A percentile compares a stretch with the other conserved stretches of the same genome.
These are phyloP conservation scores for Udeniomyces megalosporus DNA, from an alignment of 768 basidiomycete genomes.

Conservation along the genomic window DNA sequence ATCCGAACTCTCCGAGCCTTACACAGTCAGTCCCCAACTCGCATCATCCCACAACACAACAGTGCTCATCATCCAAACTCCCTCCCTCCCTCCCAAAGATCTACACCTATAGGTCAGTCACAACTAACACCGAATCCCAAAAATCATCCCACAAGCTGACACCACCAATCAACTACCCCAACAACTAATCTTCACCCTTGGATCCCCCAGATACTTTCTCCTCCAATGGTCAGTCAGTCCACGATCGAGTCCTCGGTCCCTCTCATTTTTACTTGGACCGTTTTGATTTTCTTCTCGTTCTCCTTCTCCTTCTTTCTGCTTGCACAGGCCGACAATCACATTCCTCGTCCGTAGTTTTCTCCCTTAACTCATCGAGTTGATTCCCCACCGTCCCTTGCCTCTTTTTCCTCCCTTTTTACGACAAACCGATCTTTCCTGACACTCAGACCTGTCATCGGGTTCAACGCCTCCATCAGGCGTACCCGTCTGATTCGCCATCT, in stretches of 20 bases:
- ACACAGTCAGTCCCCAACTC: constrained; percentile 5
- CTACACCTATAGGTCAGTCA: constrained; percentile 13
- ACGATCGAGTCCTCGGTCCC: too few relatives aligned
- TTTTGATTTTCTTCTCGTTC: background rate
- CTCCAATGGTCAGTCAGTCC: constrained; percentile 87
- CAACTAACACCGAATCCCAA: background rate
- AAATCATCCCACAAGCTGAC: background rate
- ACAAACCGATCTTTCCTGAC: too few relatives aligned
- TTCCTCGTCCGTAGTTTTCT: constrained; percentile 29
- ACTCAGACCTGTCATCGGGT: too few relatives aligned
- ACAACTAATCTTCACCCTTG: too few relatives aligned
- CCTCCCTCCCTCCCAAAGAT: background rate
- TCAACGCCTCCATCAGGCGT: too few relatives aligned
- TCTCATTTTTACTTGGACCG: background rate
- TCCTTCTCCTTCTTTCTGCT: background rate
- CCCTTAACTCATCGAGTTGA: constrained; percentile 10
- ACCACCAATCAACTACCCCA: background rate
- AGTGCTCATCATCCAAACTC: too few relatives aligned
- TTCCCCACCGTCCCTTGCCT: background rate
- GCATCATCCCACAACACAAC: background rate
- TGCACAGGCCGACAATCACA: constrained; percentile 4
- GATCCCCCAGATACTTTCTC: constrained; percentile 50
- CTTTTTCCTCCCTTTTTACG: background rate
- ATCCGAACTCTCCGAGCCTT: constrained; percentile 13
- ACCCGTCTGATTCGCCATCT: constrained; percentile 37